Base-by-base conservation (phyloP, 108 stramenopile genomes). In the Nitzschia sp. region DNA sequence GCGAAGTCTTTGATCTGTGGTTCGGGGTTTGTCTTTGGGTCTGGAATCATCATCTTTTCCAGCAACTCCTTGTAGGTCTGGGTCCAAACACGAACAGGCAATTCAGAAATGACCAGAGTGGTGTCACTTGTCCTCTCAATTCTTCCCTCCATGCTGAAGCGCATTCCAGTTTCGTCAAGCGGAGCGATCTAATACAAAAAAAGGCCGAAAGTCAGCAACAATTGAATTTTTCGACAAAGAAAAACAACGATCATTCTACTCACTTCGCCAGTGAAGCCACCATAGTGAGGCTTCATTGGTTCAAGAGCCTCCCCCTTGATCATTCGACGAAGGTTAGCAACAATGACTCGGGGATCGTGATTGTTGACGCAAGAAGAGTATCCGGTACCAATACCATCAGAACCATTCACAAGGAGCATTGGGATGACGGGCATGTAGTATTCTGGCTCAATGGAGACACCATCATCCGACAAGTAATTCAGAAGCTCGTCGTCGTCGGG, bases 361-460 rank as follows among this genome's bases (percentile, higher is more conserved):
- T 88, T 91, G 23, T 73, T 83, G 31, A 92, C 80, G 31, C 63
- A 80, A 1, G 94, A 81, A 22, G 93, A 93, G 91, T 96, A 99
- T 11, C 99, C 99, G 2, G 99, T 99, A 27, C 99, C 99, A 64
- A 99, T 99, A 55, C 99, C 99, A 36, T 97, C 97, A 1, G 84
- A 77, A 27, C 93, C 90, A 59, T 94, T 94, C 2, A 94, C 90
- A 3, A 94, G 77, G 6, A 92, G 72, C 83, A 96, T 89, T 0
- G 95, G 96, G 30, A 98, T 86, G 30, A 97, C 89, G 5, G 96
- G 98, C 66, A 96, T 85, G 74, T 99, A 99, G 71, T 80, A 97
- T 21, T 84, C 86, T 8, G 99, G 99, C 78, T 99, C 99, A 61
- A 99, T 97, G 35, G 84, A 77, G 31, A 94, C 72, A 13, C 99